Evolutionary conservation across 441 rosid genomes (phyloP).

Genomic region (Francoa sonchifolia): DNA sequence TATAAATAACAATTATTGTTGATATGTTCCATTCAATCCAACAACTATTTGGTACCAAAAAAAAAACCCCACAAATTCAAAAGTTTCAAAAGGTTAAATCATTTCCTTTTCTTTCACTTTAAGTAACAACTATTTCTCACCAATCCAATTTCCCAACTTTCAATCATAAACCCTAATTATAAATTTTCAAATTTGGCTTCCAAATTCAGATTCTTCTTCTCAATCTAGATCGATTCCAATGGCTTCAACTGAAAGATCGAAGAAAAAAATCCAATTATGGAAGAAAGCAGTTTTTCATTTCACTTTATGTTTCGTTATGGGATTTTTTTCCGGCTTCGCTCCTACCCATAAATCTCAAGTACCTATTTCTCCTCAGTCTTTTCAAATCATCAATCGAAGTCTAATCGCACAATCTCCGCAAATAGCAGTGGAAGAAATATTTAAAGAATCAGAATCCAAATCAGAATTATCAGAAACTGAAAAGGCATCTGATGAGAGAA

Average conservation of each 20-base stretch:
- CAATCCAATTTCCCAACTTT: too few species aligned
- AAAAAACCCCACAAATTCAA: background rate
- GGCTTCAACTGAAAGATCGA: conserved; percentile 64
- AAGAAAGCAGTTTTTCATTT: conserved; percentile 74
- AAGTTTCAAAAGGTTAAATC: background rate
- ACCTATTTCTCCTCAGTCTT: too few species aligned
- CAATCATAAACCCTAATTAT: background rate
- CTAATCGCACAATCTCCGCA: too few species aligned
- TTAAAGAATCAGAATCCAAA: conserved; percentile 15
- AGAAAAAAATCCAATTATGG: conserved; percentile 67
- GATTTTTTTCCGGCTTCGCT: conserved; percentile 81
- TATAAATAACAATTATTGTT: too few species aligned
- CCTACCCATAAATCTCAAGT: conserved; percentile 41
- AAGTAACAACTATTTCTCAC: background rate
- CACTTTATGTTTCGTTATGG: conserved; percentile 74
- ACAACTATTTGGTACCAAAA: background rate
- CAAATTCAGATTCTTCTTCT: background rate
- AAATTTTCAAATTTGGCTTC: background rate
- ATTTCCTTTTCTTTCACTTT: background rate
- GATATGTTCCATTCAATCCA: too few species aligned
- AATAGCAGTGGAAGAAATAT: background rate
- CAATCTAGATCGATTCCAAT: conserved; percentile 1
- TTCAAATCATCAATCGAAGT: conserved; percentile 19
- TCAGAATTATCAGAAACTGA: too few species aligned
- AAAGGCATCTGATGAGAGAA: conserved; percentile 14